Evolutionary conservation across 768 basidiomycete genomes (phyloP).

Genomic region (Trametes cubensis): DNA sequence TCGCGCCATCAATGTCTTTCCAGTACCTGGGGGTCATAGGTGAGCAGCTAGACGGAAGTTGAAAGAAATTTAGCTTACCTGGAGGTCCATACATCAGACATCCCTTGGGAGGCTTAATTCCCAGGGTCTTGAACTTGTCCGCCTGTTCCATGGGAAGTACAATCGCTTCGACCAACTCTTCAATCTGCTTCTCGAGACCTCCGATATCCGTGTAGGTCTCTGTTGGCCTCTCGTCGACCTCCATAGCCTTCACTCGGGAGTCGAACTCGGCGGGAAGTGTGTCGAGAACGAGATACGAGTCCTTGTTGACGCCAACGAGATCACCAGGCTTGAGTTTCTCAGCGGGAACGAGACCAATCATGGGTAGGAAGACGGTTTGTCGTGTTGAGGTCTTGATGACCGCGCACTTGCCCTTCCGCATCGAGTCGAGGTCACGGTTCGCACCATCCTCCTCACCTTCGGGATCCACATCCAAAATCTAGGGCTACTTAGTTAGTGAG

Average conservation of each 20-base stretch:
- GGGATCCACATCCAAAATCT: constrained; percentile 95
- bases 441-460: constrained; percentile 94
- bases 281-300: constrained; percentile 96
- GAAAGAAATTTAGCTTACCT: constrained; percentile 50
- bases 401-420: constrained; percentile 96
- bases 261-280: constrained; percentile 97
- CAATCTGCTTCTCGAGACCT: constrained; percentile 98
- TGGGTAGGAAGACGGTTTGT: constrained; percentile 97
- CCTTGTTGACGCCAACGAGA: constrained; percentile 98
- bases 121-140: constrained; percentile 97
- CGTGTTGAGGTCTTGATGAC: constrained; percentile 99
- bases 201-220: constrained; percentile 98
- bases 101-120: constrained; percentile 97
- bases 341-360: constrained; percentile 95
- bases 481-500: constrained; percentile 2
- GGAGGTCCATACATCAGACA: constrained; percentile 99
- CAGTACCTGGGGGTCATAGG: constrained; percentile 61
- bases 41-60: constrained; percentile 5
- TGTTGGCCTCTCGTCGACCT: constrained; percentile 97
- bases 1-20: constrained; percentile 95
- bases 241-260: constrained; percentile 99
- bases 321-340: constrained; percentile 89
- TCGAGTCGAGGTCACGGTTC: constrained; percentile 93
- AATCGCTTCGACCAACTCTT: constrained; percentile 97
- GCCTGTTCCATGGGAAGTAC: constrained; percentile 98